Evolutionary conservation across 2,329 filamentous ascomycete species (phyloP), one percentile per base, ranked within the genome.

Genomic region (Cylindrodendrum hubeiense): DNA sequence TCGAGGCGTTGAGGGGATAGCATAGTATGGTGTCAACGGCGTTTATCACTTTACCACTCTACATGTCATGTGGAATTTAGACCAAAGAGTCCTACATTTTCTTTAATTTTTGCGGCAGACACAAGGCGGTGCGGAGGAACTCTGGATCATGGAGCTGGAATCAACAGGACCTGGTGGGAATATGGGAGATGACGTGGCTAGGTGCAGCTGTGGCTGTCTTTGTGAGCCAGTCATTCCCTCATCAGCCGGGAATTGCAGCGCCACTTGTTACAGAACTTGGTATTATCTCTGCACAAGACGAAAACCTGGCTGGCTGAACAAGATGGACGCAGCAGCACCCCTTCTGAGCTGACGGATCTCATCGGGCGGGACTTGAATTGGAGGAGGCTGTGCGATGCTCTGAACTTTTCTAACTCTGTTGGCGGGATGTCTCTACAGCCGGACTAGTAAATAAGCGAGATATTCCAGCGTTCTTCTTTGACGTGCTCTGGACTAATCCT

Each of bases 11-110:
- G 77, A 78, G 79, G 83, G 50, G 79, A 81, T 80, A 86, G 85
- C 85, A 87, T 87, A 82, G 84, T 86, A 84, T 76, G 85, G 85
- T 84, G 85, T 87, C 83, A 77, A 72, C 66, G 85, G 85, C 83
- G 84, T 87, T 86, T 80, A 73, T 77, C 74, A 76, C 75, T 80
- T 79, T 72, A 74, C 72, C 73, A 70, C 74, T 77, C 71, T 76
- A 74, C 76, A 74, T 74, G 71, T 78, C 73, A 75, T 74, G 74
- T 70, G 75, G 76, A 74, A 77, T 76, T 76, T 76, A 76, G 73
- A 76, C 75, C 74, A 73, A 68, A 74, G 73, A 75, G 75, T 79
- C 75, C 72, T 78, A 78, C 74, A 77, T 79, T 73, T 65, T 79
- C 76, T 72, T 76, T 79, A 79, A 79, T 79, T 71, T 71, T 72